These are phyloP conservation scores for Yamadazyma sp. DNA, from an alignment of 805 yeast genomes.

Conservation along the genomic window DNA sequence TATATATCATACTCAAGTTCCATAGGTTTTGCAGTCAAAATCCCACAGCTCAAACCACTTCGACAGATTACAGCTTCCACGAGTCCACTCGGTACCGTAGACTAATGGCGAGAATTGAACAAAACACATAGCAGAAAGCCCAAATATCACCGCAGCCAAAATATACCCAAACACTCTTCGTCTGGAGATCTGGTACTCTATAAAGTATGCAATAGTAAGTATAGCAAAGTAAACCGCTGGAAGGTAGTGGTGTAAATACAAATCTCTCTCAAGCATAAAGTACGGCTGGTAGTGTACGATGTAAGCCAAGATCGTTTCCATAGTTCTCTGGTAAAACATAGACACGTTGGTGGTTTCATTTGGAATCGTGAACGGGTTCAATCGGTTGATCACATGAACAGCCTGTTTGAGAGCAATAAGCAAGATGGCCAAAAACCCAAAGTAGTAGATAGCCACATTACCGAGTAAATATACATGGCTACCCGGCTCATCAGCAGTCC, in stretches of 20 bases:
- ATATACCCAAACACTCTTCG: conserved; percentile 26
- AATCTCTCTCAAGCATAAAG: conserved; percentile 37
- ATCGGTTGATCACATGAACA: conserved; percentile 20
- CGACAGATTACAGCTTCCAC: conserved; percentile 35
- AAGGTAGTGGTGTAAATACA: conserved; percentile 48
- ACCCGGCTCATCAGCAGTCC: conserved; percentile 19
- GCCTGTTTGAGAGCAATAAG: conserved; percentile 22
- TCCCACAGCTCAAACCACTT: conserved; percentile 45
- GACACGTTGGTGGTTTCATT: conserved; percentile 15
- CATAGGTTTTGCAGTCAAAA: conserved; percentile 36
- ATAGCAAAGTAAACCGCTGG: conserved; percentile 52
- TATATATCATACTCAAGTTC: no score
- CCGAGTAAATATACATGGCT: conserved; percentile 59
- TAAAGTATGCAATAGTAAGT: conserved; percentile 42
- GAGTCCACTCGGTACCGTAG: conserved; percentile 49
- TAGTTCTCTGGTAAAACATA: conserved; percentile 21
- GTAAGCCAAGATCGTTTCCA: conserved; percentile 57
- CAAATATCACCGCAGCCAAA: conserved; percentile 20
- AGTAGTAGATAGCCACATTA: conserved; percentile 58
- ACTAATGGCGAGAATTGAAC: conserved; percentile 39
- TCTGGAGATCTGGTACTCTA: conserved; percentile 40
- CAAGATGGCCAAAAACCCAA: conserved; percentile 36
- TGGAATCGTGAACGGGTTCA: conserved; percentile 32
- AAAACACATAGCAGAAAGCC: conserved; percentile 26
- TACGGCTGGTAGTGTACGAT: conserved; percentile 58